These are phyloP conservation scores for Coemansia sp. DNA, from an alignment of 192 early-diverging fungal genomes.

Conservation along the genomic window DNA sequence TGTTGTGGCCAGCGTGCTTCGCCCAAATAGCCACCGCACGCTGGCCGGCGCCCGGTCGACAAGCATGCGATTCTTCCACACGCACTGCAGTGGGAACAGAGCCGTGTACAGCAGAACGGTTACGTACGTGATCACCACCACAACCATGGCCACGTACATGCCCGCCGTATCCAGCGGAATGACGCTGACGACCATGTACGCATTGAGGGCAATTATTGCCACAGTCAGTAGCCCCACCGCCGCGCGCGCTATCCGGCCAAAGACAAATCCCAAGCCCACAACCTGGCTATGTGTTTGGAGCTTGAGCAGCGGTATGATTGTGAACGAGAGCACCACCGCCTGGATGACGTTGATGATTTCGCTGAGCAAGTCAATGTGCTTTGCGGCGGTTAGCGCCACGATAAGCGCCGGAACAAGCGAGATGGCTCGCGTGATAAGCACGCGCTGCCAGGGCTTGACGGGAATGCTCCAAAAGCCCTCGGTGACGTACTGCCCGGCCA, in stretches of 20 bases:
- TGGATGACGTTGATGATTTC: conserved; percentile 69
- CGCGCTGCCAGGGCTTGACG: conserved; percentile 66
- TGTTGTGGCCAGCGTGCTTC: background rate
- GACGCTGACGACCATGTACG: conserved; percentile 43
- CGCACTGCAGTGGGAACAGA: conserved; percentile 26
- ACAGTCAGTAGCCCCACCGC: conserved; percentile 16
- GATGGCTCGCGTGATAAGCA: conserved; percentile 55
- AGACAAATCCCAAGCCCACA: conserved; percentile 49
- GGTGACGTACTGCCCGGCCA: conserved; percentile 87
- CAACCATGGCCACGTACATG: conserved; percentile 38
- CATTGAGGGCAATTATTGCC: conserved; percentile 39
- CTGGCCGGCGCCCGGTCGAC: conserved; percentile 27
- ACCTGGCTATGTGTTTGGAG: conserved; percentile 51
- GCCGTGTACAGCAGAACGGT: conserved; percentile 23
- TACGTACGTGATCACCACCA: conserved; percentile 16
- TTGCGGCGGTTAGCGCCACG: conserved; percentile 55
- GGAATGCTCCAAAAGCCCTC: conserved; percentile 76
- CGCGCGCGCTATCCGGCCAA: conserved; percentile 13
- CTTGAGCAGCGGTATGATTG: conserved; percentile 62
- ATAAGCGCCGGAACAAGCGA: conserved; percentile 60
- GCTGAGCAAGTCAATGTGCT: conserved; percentile 61
- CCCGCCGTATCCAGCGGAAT: conserved; percentile 33
- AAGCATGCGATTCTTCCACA: conserved; percentile 12
- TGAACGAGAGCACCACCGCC: conserved; percentile 60
- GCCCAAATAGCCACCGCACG: conserved; percentile 36